Conservation (phyloP, 2,329 filamentous ascomycete genomes). For the Atkinsonella texensis region DNA sequence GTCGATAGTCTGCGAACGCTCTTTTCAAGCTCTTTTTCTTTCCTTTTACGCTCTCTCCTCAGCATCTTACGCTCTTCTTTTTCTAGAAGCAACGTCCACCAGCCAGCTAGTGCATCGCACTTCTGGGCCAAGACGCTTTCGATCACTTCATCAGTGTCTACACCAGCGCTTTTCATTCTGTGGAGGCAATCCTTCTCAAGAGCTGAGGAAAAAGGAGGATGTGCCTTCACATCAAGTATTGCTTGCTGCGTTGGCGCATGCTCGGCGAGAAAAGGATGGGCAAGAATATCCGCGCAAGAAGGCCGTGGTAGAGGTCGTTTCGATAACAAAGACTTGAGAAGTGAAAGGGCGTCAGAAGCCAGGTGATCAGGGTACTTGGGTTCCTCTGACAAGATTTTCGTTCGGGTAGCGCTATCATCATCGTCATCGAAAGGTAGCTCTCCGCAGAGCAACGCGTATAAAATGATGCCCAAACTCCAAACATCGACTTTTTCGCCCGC, state of each 20-base stretch:
- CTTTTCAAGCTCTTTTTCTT: constrained; percentile 72
- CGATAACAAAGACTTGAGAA: constrained; percentile 73
- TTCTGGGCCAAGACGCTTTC: constrained; percentile 85
- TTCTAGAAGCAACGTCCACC: constrained; percentile 91
- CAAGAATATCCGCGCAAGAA: constrained; percentile 70
- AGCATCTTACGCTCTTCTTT: constrained; percentile 85
- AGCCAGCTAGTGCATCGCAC: constrained; percentile 83
- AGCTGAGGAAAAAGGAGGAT: constrained; percentile 70
- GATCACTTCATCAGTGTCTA: constrained; percentile 88
- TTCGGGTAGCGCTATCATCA: constrained; percentile 77
- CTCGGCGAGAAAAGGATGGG: constrained; percentile 77
- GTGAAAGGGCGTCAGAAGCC: constrained; percentile 60
- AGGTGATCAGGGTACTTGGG: constrained; percentile 75
- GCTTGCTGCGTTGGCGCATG: constrained; percentile 79
- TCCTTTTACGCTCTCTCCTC: constrained; percentile 69
- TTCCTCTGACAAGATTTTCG: constrained; percentile 73
- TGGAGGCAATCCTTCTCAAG: constrained; percentile 86
- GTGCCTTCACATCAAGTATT: constrained; percentile 71
- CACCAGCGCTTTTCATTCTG: constrained; percentile 84
- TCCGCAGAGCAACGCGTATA: constrained; percentile 71
- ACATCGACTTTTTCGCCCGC: constrained; percentile 97
- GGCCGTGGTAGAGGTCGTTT: constrained; percentile 82
- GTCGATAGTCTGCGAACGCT: constrained; percentile 74
- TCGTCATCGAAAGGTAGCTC: constrained; percentile 95
- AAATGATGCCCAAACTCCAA: constrained; percentile 78